A percentile compares a stretch with the other conserved stretches of the same genome.
Evolutionary conservation across 257 asterid species (phyloP).

Genomic region (Gentiana macrophylla): DNA sequence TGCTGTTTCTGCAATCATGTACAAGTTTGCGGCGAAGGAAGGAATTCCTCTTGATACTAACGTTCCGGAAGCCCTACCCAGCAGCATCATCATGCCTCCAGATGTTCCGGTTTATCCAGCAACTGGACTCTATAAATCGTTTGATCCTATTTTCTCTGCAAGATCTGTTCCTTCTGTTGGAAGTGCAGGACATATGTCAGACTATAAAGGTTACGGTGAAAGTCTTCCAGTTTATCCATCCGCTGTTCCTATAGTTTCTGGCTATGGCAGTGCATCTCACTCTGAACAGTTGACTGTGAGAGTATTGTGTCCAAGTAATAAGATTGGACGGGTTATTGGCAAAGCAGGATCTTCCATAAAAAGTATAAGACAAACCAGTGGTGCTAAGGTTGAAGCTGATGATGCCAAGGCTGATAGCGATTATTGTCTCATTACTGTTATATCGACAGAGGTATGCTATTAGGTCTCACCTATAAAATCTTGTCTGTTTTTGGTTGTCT

Average conservation of each 20-base stretch:
- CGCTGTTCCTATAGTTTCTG: slow-evolving; percentile 68
- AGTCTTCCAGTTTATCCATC: slow-evolving; percentile 78
- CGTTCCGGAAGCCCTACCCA: slow-evolving; percentile 54
- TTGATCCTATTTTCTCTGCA: slow-evolving; percentile 38
- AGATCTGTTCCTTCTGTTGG: slow-evolving; percentile 58
- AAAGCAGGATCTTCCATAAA: slow-evolving; percentile 77
- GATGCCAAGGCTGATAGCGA: slow-evolving; percentile 57
- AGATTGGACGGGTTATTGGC: slow-evolving; percentile 91
- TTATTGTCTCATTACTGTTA: slow-evolving; percentile 63
- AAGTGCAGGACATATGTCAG: slow-evolving; percentile 51
- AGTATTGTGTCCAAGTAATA: slow-evolving; percentile 65
- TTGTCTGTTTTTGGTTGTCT: background rate
- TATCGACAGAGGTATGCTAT: slow-evolving; percentile 63
- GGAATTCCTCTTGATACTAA: slow-evolving; percentile 71
- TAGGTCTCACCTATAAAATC: background rate
- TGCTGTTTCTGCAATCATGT: slow-evolving; percentile 92
- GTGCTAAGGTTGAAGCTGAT: slow-evolving; percentile 84
- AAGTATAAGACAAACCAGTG: slow-evolving; percentile 71
- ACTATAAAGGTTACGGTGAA: slow-evolving; percentile 55
- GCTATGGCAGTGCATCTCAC: slow-evolving; percentile 45
- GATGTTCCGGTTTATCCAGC: slow-evolving; percentile 74
- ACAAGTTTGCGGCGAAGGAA: slow-evolving; percentile 79
- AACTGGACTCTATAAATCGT: slow-evolving; percentile 62
- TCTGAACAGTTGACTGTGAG: slow-evolving; percentile 60
- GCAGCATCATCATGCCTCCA: slow-evolving; percentile 75